phyloP scores from a whole-genome alignment of 306 rosid genomes.

The Alnus rubra region DNA sequence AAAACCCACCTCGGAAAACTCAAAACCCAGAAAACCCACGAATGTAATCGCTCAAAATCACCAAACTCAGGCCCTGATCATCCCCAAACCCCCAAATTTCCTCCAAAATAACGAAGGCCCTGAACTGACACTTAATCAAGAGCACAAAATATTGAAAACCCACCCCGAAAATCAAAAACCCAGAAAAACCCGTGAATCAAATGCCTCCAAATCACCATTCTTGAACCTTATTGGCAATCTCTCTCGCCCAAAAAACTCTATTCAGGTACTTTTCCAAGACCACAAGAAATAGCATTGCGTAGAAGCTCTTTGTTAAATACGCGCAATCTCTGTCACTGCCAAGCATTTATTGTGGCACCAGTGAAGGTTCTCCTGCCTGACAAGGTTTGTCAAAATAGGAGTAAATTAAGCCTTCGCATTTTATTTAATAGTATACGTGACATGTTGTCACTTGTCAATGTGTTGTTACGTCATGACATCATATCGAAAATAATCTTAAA shows the following conservation, averaged over 20 bases:
- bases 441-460: too few species aligned
- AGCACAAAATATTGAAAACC: not conserved
- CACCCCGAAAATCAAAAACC: not conserved
- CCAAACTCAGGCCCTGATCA: too few species aligned
- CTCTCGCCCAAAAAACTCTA: not conserved
- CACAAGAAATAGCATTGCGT: not conserved
- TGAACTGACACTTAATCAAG: not conserved
- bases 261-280: not conserved
- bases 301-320: not conserved
- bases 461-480: too few species aligned
- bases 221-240: not conserved
- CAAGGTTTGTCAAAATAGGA: too few species aligned
- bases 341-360: not conserved
- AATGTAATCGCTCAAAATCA: too few species aligned
- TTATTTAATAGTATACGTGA: too few species aligned
- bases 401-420: too few species aligned
- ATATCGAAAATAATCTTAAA: too few species aligned
- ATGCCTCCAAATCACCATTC: not conserved
- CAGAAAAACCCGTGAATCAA: not conserved
- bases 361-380: too few species aligned
- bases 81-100: too few species aligned
- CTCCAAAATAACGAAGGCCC: not conserved
- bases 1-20: too few species aligned
- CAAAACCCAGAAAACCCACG: too few species aligned
- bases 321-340: slow-evolving; percentile 4